Percentiles rank a stretch among this genome's conserved stretches.
These are phyloP conservation scores for Adansonia digitata DNA, from an alignment of 345 rosid genomes.

Conservation along the genomic window DNA sequence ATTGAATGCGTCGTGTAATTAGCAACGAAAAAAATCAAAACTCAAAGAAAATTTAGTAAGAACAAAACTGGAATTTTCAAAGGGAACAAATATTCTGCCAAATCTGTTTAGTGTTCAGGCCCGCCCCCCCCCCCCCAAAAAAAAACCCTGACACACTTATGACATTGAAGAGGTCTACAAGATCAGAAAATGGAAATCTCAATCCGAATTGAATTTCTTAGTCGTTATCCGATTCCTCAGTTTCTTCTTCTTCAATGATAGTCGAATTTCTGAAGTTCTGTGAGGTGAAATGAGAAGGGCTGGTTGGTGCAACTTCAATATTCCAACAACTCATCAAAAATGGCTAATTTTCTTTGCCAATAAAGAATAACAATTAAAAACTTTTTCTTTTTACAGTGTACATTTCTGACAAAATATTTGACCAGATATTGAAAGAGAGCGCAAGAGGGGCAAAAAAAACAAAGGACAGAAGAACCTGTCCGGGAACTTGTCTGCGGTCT, in stretches of 20 bases:
- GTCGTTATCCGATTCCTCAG: slow-evolving; percentile 20
- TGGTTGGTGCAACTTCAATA: slow-evolving; percentile 34
- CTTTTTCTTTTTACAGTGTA: background rate
- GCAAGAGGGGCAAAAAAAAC: too few species aligned
- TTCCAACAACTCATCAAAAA: slow-evolving; percentile 27
- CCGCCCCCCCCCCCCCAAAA: too few species aligned
- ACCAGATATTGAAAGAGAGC: background rate
- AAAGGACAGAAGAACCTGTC: background rate
- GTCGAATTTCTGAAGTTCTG: too few species aligned
- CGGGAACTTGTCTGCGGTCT: background rate
- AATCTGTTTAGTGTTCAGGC: too few species aligned
- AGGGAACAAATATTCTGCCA: background rate
- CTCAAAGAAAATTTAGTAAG: too few species aligned
- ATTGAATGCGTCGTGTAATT: too few species aligned
- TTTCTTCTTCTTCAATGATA: too few species aligned
- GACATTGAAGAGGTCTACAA: background rate
- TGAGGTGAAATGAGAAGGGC: slow-evolving; percentile 21
- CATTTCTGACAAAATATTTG: background rate
- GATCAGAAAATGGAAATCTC: background rate
- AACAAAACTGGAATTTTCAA: background rate
- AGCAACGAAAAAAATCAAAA: too few species aligned
- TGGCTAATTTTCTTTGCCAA: slow-evolving; percentile 26
- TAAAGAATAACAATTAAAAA: background rate
- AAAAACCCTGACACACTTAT: too few species aligned
- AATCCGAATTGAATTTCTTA: background rate